Percentiles rank a stretch among this genome's conserved stretches.
These are phyloP conservation scores for Psophocarpus tetragonolobus DNA, from an alignment of 306 rosid species.

Conservation along the genomic window DNA sequence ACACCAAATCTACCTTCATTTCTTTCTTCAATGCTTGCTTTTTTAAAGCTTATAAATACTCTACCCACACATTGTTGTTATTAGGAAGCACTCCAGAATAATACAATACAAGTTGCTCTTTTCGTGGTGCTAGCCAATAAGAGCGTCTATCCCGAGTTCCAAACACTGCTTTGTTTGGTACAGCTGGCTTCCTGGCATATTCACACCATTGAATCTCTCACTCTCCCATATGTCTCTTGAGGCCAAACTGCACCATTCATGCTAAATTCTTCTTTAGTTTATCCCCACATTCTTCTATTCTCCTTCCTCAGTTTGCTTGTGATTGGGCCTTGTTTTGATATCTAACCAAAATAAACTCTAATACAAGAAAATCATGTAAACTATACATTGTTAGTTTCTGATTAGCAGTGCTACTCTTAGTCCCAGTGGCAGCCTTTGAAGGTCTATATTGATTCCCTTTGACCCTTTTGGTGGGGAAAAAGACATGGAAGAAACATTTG, in stretches of 20 bases:
- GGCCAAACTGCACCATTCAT: slow-evolving; percentile 32
- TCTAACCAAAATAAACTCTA: background rate
- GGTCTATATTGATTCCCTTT: slow-evolving; percentile 17
- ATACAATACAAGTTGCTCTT: slow-evolving; percentile 19
- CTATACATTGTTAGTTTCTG: background rate
- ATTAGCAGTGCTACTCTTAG: background rate
- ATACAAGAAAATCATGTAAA: slow-evolving; percentile 50
- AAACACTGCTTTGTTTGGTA: slow-evolving; percentile 10
- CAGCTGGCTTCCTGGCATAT: slow-evolving; percentile 39
- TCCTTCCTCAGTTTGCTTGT: background rate
- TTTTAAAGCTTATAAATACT: slow-evolving; percentile 43
- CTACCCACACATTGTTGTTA: slow-evolving; percentile 27
- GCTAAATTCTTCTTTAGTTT: background rate
- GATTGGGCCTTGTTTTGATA: slow-evolving; percentile 15
- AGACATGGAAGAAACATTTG: slow-evolving; percentile 80
- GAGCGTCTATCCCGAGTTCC: slow-evolving; percentile 12
- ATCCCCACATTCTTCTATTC: slow-evolving; percentile 12
- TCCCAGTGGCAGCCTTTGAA: slow-evolving; percentile 35
- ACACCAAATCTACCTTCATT: slow-evolving; percentile 42
- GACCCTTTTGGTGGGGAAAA: slow-evolving; percentile 10
- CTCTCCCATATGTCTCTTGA: slow-evolving; percentile 31
- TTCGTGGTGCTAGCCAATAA: slow-evolving; percentile 6
- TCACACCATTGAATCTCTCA: slow-evolving; percentile 38
- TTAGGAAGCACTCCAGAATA: slow-evolving; percentile 40
- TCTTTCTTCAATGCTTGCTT: background rate